Percentiles rank a stretch among this genome's conserved stretches.
phyloP scores from a whole-genome alignment of 768 basidiomycete species.

The Leccinum ochraceum region DNA sequence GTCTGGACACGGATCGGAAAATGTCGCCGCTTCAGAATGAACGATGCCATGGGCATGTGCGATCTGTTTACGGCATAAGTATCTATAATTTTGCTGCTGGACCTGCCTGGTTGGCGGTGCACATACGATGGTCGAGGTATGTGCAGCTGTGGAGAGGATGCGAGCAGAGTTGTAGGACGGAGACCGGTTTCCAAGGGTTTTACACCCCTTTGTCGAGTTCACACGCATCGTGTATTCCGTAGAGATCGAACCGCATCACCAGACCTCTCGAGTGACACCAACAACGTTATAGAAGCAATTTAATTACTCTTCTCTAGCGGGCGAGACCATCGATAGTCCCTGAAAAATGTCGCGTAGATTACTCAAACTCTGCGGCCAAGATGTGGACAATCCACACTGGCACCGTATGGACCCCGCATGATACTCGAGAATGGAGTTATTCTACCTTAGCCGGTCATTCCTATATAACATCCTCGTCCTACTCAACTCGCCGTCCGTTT shows the following conservation, averaged over 20 bases:
- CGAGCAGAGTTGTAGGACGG: background rate
- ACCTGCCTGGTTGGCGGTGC: background rate
- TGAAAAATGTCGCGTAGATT: conserved; percentile 23
- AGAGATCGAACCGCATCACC: conserved; percentile 25
- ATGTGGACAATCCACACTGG: conserved; percentile 24
- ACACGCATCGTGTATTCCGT: conserved; percentile 14
- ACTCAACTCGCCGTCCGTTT: conserved; percentile 1
- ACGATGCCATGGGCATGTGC: background rate
- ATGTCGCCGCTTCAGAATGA: conserved; percentile 5
- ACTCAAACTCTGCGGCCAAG: conserved; percentile 9
- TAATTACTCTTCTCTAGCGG: conserved; percentile 25
- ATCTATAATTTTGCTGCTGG: conserved; percentile 15
- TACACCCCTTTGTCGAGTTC: conserved; percentile 6
- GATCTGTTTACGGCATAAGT: conserved; percentile 10
- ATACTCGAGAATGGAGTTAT: conserved; percentile 18
- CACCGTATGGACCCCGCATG: conserved; percentile 32
- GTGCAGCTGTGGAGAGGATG: background rate
- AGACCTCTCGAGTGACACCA: conserved; percentile 22
- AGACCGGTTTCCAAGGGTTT: background rate
- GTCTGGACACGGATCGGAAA: too few species aligned
- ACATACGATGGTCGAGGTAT: background rate
- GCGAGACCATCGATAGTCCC: conserved; percentile 24
- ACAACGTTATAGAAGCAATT: conserved; percentile 27
- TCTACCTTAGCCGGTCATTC: conserved; percentile 1
- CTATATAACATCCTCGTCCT: conserved; percentile 24